phyloP scores from a whole-genome alignment of 441 rosid genomes.

The Biscutella laevigata region DNA sequence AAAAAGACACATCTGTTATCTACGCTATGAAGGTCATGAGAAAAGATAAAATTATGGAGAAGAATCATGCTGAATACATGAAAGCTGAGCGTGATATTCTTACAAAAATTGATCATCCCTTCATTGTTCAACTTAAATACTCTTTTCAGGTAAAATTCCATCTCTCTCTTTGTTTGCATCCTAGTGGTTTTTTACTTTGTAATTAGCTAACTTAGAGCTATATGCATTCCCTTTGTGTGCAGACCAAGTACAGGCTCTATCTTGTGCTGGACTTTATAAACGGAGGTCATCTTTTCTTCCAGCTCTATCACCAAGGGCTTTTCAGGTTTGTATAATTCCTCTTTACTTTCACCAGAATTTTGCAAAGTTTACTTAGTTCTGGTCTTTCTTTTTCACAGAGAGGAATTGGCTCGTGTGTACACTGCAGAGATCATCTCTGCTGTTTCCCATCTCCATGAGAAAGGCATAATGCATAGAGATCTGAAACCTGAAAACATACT shows the following conservation, averaged over 20 bases:
- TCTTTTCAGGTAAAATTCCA: slow-evolving; percentile 63
- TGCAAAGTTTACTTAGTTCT: not conserved
- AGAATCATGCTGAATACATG: slow-evolving; percentile 87
- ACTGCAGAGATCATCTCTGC: slow-evolving; percentile 89
- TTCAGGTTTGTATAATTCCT: slow-evolving; percentile 42
- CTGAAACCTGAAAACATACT: slow-evolving; percentile 94
- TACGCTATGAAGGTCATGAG: slow-evolving; percentile 97
- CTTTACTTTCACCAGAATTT: not conserved
- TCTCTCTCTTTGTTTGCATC: not conserved
- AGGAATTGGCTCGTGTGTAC: slow-evolving; percentile 84
- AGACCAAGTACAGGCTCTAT: slow-evolving; percentile 86
- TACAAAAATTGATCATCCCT: slow-evolving; percentile 77
- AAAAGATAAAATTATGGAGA: slow-evolving; percentile 90
- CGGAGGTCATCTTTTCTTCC: slow-evolving; percentile 95
- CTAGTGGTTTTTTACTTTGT: not conserved
- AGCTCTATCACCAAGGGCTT: slow-evolving; percentile 91
- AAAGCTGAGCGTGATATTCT: slow-evolving; percentile 88
- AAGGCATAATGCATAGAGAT: slow-evolving; percentile 95
- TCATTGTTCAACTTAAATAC: slow-evolving; percentile 76
- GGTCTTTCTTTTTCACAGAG: slow-evolving; percentile 36
- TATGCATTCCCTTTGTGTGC: slow-evolving; percentile 18
- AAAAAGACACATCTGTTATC: slow-evolving; percentile 69
- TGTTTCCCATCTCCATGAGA: slow-evolving; percentile 79
- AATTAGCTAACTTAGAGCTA: not conserved
- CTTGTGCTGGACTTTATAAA: slow-evolving; percentile 87